Percentiles rank a stretch among this genome's conserved stretches.
Evolutionary conservation across 192 early-diverging fungal species (phyloP).

Genomic region (Coemansia sp.): DNA sequence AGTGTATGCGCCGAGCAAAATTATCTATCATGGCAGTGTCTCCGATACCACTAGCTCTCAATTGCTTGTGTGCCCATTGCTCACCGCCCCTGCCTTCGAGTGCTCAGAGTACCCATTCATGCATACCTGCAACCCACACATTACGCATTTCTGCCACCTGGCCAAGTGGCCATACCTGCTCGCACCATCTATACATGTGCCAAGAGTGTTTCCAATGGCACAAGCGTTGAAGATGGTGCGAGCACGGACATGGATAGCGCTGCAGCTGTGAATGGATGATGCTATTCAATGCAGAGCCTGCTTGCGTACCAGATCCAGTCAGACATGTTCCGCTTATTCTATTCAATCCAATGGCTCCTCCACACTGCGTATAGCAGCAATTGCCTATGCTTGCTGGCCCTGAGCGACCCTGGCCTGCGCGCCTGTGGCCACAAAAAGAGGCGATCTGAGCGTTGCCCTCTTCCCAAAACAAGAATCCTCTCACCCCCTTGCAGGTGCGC

Average conservation of each 20-base stretch:
- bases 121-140: constrained; percentile 1
- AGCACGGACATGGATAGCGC: neutral
- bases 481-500: neutral
- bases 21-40: neutral
- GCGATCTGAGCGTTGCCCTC: neutral
- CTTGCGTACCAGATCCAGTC: neutral
- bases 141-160: neutral
- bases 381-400: neutral
- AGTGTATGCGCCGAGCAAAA: neutral
- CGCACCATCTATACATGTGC: neutral
- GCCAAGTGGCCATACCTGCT: neutral
- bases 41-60: neutral
- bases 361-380: neutral
- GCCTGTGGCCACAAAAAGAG: neutral
- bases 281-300: neutral
- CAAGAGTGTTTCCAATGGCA: no score
- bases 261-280: neutral
- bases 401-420: neutral
- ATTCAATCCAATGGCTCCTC: neutral
- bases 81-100: neutral
- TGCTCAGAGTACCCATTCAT: neutral
- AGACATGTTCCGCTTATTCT: neutral
- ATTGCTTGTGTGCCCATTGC: neutral
- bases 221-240: neutral
- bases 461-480: neutral